These are phyloP conservation scores for Zoysia pacifica DNA, from an alignment of 176 grass and related monocot species.

Conservation along the genomic window DNA sequence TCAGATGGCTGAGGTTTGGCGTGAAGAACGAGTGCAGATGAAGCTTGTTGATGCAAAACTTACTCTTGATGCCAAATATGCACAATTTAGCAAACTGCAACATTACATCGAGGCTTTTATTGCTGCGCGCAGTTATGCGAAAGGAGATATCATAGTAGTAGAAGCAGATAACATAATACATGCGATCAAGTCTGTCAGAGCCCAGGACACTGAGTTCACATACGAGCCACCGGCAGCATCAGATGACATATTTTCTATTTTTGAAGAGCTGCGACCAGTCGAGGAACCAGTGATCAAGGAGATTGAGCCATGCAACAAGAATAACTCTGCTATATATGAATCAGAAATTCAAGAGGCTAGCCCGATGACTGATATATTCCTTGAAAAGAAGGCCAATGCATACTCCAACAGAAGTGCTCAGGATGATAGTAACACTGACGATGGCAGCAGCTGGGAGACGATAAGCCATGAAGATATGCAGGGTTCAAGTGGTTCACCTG, in stretches of 20 bases:
- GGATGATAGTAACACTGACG: slow-evolving; percentile 60
- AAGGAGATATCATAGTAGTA: slow-evolving; percentile 46
- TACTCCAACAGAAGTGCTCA: slow-evolving; percentile 48
- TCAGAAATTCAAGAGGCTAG: slow-evolving; percentile 70
- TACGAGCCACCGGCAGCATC: slow-evolving; percentile 70
- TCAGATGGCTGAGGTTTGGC: slow-evolving; percentile 98
- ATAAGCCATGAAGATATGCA: slow-evolving; percentile 74
- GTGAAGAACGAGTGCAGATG: slow-evolving; percentile 96
- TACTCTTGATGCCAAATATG: slow-evolving; percentile 76
- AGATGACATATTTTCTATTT: slow-evolving; percentile 83
- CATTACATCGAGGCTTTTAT: slow-evolving; percentile 61
- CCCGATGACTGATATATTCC: slow-evolving; percentile 71
- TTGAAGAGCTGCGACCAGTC: slow-evolving; percentile 66
- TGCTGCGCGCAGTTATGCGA: slow-evolving; percentile 42
- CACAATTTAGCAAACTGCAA: slow-evolving; percentile 66
- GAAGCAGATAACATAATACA: slow-evolving; percentile 72
- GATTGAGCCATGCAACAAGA: slow-evolving; percentile 67
- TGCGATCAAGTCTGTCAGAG: slow-evolving; percentile 55
- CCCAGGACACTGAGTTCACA: slow-evolving; percentile 62
- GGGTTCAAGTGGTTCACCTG: slow-evolving; percentile 67
- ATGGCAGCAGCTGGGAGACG: slow-evolving; percentile 92
- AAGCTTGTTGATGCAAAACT: slow-evolving; percentile 96
- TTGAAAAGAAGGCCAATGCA: slow-evolving; percentile 53
- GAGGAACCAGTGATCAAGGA: slow-evolving; percentile 63
- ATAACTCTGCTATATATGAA: slow-evolving; percentile 46